phyloP scores from a whole-genome alignment of 2,329 filamentous ascomycete genomes.

The Cladosporium velox region DNA sequence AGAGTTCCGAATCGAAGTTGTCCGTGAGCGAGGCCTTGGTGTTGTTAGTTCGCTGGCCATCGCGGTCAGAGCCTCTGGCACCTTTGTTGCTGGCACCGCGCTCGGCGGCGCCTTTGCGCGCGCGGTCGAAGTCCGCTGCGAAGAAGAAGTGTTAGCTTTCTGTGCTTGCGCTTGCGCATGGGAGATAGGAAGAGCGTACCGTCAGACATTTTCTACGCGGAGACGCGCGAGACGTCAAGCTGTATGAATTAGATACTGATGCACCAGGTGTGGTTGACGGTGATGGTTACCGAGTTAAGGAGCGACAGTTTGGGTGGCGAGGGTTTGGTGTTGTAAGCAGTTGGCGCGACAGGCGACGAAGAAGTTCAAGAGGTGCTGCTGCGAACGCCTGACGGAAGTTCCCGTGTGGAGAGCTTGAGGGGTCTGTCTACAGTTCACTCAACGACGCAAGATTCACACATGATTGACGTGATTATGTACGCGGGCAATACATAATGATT shows the following conservation, averaged over 20 bases:
- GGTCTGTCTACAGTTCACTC: background rate
- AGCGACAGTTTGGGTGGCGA: background rate
- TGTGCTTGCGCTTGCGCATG: slow-evolving; percentile 13
- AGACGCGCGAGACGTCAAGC: slow-evolving; percentile 19
- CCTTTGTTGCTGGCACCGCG: slow-evolving; percentile 84
- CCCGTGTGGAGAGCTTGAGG: background rate
- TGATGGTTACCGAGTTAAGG: slow-evolving; percentile 10
- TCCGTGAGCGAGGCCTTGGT: slow-evolving; percentile 92
- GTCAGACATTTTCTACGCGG: slow-evolving; percentile 37
- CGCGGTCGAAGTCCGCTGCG: slow-evolving; percentile 78
- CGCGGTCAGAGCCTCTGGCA: slow-evolving; percentile 75
- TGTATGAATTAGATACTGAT: slow-evolving; percentile 15
- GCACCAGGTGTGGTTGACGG: background rate
- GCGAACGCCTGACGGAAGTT: background rate
- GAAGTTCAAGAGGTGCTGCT: background rate
- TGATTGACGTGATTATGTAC: background rate
- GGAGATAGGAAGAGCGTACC: slow-evolving; percentile 26
- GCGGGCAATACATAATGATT: background rate
- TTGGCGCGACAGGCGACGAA: slow-evolving; percentile 3
- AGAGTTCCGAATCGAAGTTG: slow-evolving; percentile 82
- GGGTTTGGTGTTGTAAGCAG: background rate
- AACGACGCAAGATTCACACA: background rate
- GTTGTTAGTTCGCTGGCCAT: slow-evolving; percentile 74
- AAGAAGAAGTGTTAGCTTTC: slow-evolving; percentile 15
- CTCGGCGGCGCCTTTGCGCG: slow-evolving; percentile 88